Conservation (phyloP, 768 basidiomycete genomes). For the Rhodosporidiobolus sp. region DNA sequence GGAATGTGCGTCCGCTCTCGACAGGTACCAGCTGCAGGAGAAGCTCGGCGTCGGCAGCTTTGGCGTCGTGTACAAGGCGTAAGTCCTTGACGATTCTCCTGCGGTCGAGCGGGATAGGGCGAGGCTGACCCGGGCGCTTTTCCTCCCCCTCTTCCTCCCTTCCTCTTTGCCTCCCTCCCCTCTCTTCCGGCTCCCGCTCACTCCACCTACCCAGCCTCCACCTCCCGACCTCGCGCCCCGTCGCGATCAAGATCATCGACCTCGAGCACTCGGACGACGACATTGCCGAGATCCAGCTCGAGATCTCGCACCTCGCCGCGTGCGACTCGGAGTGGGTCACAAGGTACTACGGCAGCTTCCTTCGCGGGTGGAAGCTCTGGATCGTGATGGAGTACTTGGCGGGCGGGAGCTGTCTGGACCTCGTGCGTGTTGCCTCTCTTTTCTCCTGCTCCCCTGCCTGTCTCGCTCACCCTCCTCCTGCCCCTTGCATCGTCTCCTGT, state of each 20-base stretch:
- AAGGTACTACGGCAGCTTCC: conserved; percentile 93
- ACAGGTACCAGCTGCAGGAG: conserved; percentile 80
- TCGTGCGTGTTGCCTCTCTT: conserved; percentile 54
- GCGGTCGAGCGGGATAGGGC: background rate
- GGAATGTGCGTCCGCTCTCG: too few species aligned
- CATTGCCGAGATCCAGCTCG: conserved; percentile 93
- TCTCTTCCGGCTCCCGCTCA: background rate
- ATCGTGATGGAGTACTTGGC: conserved; percentile 99
- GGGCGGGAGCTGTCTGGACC: conserved; percentile 95
- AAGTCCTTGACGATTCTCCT: conserved; percentile 29
- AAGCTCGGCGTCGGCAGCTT: conserved; percentile 98
- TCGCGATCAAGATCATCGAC: conserved; percentile 98
- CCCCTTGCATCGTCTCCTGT: too few species aligned
- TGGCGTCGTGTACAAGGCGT: conserved; percentile 93
- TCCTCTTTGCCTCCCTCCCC: background rate
- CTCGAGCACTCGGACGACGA: conserved; percentile 98
- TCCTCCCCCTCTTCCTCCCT: background rate
- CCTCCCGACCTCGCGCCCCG: conserved; percentile 86
- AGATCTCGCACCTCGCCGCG: conserved; percentile 91
- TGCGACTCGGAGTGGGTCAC: conserved; percentile 97
- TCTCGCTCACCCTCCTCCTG: conserved; percentile 7
- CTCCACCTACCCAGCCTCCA: conserved; percentile 58
- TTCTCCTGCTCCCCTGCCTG: too few species aligned
- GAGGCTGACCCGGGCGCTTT: background rate
- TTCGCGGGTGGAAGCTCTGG: conserved; percentile 95